Evolutionary conservation across 176 grass and related monocot species (phyloP).

Genomic region (Oryza glumipatula): DNA sequence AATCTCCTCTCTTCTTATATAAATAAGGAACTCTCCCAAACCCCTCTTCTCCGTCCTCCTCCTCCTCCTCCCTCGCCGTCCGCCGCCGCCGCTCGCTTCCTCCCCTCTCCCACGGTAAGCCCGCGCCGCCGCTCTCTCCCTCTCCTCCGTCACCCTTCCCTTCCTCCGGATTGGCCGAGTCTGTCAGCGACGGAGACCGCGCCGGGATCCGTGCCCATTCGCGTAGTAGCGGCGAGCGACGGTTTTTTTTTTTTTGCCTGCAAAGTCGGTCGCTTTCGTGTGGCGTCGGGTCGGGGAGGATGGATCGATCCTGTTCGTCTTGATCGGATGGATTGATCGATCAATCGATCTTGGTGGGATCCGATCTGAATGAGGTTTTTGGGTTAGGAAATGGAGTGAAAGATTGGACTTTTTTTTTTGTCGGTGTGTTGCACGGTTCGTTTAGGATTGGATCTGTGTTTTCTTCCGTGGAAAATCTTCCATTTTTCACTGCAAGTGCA

Average conservation of each 20-base stretch:
- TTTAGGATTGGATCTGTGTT: conserved; percentile 10
- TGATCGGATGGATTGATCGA: not conserved
- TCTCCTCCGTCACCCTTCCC: no score
- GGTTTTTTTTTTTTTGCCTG: not conserved
- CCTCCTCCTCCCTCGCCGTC: not conserved
- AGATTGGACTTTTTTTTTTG: not conserved
- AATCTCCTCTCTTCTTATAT: not conserved
- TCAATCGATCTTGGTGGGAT: not conserved
- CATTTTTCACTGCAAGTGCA: not conserved
- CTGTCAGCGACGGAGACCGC: no score
- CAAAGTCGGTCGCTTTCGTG: not conserved
- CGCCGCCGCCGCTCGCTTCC: not conserved
- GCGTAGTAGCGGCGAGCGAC: not conserved
- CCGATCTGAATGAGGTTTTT: not conserved
- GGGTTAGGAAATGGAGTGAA: not conserved
- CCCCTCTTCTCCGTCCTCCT: conserved; percentile 18
- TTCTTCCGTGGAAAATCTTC: not conserved
- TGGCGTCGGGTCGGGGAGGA: no score
- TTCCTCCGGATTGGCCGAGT: not conserved
- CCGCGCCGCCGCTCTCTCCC: not conserved
- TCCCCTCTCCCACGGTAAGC: conserved; percentile 39
- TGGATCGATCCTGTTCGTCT: not conserved
- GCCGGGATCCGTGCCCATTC: not conserved
- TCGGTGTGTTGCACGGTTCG: no score
- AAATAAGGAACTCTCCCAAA: conserved; percentile 38